A percentile compares a stretch with the other conserved stretches of the same genome.
These are phyloP conservation scores for Xylariaceae sp. DNA, from an alignment of 2,329 filamentous ascomycete species.

Conservation along the genomic window DNA sequence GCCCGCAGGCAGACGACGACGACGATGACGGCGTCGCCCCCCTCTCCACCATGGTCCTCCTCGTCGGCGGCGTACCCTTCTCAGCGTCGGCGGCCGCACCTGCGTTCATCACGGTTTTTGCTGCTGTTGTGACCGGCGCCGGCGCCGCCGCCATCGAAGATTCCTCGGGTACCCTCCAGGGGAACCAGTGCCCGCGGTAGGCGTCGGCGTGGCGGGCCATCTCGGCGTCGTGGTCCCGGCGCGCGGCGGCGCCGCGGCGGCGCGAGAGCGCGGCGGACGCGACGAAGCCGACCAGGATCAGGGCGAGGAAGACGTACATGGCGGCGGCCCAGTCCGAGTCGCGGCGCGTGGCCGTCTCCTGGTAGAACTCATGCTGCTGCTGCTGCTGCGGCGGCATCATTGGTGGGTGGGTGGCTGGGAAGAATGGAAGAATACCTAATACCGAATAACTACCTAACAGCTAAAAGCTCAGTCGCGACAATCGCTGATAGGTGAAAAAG, in stretches of 20 bases:
- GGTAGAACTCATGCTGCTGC: conserved; percentile 1
- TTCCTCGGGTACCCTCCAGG: too few species aligned
- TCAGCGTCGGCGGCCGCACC: too few species aligned
- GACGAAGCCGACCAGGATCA: conserved; percentile 17
- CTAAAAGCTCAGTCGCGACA: background rate
- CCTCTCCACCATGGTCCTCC: too few species aligned
- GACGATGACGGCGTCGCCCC: too few species aligned
- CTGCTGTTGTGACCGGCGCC: too few species aligned
- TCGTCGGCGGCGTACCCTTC: too few species aligned
- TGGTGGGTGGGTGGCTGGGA: background rate
- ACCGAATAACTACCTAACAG: background rate
- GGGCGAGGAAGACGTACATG: conserved; percentile 16
- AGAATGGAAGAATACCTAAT: background rate
- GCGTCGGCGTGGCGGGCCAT: conserved; percentile 25
- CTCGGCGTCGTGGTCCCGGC: conserved; percentile 11
- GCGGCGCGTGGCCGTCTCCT: conserved; percentile 5
- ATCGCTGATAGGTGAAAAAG: background rate
- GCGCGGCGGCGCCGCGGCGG: conserved; percentile 8
- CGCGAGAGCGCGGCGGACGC: conserved; percentile 10
- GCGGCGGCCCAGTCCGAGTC: conserved; percentile 17
- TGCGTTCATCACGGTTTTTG: too few species aligned
- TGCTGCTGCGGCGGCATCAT: background rate
- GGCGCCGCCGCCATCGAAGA: too few species aligned
- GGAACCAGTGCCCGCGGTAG: conserved; percentile 9
- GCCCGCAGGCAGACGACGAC: too few species aligned